A percentile compares a stretch with the other conserved stretches of the same genome.
phyloP scores from a whole-genome alignment of 768 basidiomycete genomes.

The Paxillus rubicundulus region DNA sequence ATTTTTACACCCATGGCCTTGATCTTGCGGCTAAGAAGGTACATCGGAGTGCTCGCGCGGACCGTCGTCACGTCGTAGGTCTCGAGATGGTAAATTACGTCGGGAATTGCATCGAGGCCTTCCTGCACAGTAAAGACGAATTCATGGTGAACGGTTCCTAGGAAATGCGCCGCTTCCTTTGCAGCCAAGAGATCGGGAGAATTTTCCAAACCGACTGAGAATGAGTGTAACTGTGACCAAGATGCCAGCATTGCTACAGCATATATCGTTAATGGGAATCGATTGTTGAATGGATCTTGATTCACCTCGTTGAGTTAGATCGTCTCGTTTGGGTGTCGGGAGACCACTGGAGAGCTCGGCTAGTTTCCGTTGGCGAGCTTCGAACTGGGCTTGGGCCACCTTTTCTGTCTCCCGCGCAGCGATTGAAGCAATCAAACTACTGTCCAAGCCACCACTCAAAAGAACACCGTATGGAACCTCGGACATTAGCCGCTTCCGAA shows the following conservation, averaged over 20 bases:
- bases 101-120: conserved; percentile 93
- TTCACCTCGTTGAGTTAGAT: conserved; percentile 56
- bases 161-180: conserved; percentile 85
- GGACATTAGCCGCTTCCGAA: conserved; percentile 93
- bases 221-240: conserved; percentile 97
- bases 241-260: conserved; percentile 65
- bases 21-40: conserved; percentile 95
- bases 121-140: conserved; percentile 98
- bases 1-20: conserved; percentile 99
- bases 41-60: conserved; percentile 98
- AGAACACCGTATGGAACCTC: conserved; percentile 98
- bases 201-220: conserved; percentile 92
- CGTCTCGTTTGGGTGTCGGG: conserved; percentile 46
- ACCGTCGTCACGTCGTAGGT: conserved; percentile 99
- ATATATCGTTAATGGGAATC: conserved; percentile 2
- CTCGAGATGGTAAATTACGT: conserved; percentile 97
- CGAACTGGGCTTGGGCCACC: conserved; percentile 74
- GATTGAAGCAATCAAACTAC: conserved; percentile 92
- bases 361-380: conserved; percentile 61
- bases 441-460: conserved; percentile 92
- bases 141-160: conserved; percentile 96
- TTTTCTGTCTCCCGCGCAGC: conserved; percentile 95
- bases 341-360: conserved; percentile 55
- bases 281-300: neutral
- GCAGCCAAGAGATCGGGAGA: conserved; percentile 96